A percentile compares a stretch with the other conserved stretches of the same genome.
These are phyloP conservation scores for Pleurotus eryngii DNA, from an alignment of 768 basidiomycete species.

Conservation along the genomic window DNA sequence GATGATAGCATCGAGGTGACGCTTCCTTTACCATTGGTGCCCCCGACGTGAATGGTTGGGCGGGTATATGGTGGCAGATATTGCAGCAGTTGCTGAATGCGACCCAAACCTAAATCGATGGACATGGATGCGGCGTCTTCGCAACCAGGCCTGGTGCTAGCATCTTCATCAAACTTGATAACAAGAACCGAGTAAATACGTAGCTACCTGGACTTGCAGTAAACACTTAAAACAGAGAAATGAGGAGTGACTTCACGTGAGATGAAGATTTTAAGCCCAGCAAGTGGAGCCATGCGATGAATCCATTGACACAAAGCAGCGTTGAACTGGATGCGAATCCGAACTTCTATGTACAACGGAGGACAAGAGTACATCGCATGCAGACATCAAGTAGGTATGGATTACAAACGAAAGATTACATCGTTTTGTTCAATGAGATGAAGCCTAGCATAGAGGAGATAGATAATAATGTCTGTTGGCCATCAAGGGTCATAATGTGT, in stretches of 20 bases:
- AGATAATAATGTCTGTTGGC: conserved; percentile 4
- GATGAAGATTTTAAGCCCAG: too few species aligned
- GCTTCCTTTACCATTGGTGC: conserved; percentile 97
- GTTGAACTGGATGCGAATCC: too few species aligned
- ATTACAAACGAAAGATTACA: conserved; percentile 2
- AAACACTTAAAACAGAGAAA: too few species aligned
- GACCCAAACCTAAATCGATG: conserved; percentile 66
- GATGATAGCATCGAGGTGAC: conserved; percentile 82
- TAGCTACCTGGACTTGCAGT: too few species aligned
- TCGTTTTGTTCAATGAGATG: not conserved
- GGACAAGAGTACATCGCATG: too few species aligned
- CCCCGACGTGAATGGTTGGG: conserved; percentile 88
- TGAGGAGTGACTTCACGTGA: too few species aligned
- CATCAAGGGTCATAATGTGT: not conserved
- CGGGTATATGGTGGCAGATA: conserved; percentile 61
- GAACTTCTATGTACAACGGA: too few species aligned
- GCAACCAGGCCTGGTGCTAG: too few species aligned
- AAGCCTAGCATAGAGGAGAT: conserved; percentile 3
- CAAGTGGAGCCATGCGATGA: too few species aligned
- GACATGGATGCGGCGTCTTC: conserved; percentile 36
- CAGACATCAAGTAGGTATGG: not conserved
- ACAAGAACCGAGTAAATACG: too few species aligned
- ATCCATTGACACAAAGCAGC: too few species aligned
- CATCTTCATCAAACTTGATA: too few species aligned
- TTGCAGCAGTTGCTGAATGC: conserved; percentile 49